Percentiles rank a stretch among this genome's conserved stretches.
Evolutionary conservation across 2,329 filamentous ascomycete genomes (phyloP).

Genomic region (Aspergillus sojae): DNA sequence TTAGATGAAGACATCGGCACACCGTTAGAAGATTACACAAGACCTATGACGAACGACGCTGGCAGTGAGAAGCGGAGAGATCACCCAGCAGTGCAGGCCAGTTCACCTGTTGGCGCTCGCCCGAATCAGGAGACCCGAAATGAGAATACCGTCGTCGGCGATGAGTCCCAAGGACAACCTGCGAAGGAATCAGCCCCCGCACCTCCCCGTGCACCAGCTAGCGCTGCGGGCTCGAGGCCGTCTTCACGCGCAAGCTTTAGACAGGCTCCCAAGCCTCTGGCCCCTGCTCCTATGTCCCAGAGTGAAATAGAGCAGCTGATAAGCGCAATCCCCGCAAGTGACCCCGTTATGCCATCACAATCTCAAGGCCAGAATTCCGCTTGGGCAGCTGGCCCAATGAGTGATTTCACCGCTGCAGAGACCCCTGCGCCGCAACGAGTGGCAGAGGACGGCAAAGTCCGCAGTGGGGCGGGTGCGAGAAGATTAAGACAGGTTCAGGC

Average conservation of each 20-base stretch:
- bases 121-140: slow-evolving; percentile 22
- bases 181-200: slow-evolving; percentile 24
- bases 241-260: slow-evolving; percentile 41
- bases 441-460: slow-evolving; percentile 38
- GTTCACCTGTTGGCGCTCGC: slow-evolving; percentile 30
- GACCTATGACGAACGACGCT: slow-evolving; percentile 21
- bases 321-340: slow-evolving; percentile 51
- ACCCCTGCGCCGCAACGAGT: slow-evolving; percentile 33
- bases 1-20: slow-evolving; percentile 61
- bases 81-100: slow-evolving; percentile 27
- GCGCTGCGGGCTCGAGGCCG: slow-evolving; percentile 37
- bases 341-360: slow-evolving; percentile 45
- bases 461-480: slow-evolving; percentile 59
- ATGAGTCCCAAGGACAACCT: slow-evolving; percentile 22
- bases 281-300: slow-evolving; percentile 40
- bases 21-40: slow-evolving; percentile 28
- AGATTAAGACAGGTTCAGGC: slow-evolving; percentile 67
- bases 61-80: slow-evolving; percentile 25
- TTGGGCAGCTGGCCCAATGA: slow-evolving; percentile 47
- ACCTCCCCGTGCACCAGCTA: slow-evolving; percentile 31
- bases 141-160: slow-evolving; percentile 24
- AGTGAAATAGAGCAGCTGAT: slow-evolving; percentile 37
- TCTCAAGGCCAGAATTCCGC: slow-evolving; percentile 39
- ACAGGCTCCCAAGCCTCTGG: slow-evolving; percentile 39
- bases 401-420: slow-evolving; percentile 47